Evolutionary conservation across 441 rosid species (phyloP).

Genomic region (Populus tomentosa): DNA sequence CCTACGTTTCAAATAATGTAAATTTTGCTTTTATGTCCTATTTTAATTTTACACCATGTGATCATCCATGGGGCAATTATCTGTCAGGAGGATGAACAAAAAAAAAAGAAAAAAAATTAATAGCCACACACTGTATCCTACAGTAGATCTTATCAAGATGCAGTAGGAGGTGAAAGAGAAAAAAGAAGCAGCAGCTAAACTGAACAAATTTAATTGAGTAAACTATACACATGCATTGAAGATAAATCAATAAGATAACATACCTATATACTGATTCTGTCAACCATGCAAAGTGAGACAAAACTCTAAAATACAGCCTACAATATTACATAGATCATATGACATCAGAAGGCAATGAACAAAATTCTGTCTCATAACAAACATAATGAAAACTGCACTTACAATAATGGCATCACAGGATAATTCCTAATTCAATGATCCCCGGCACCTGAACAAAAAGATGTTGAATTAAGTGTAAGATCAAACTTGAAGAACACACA

Average conservation of each 20-base stretch:
- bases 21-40: too few relatives aligned
- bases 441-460: conserved; percentile 69
- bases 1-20: too few relatives aligned
- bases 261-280: background rate
- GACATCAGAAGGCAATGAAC: background rate
- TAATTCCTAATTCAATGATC: conserved; percentile 75
- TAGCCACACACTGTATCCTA: too few relatives aligned
- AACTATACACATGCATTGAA: background rate
- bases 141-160: too few relatives aligned
- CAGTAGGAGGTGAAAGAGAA: too few relatives aligned
- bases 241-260: background rate
- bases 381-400: conserved; percentile 15
- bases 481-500: background rate
- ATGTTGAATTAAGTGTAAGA: conserved; percentile 6
- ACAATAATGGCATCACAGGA: conserved; percentile 24
- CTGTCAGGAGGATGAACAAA: too few relatives aligned
- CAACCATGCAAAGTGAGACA: background rate
- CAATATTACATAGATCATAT: conserved; percentile 1
- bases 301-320: conserved; percentile 12
- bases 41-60: too few relatives aligned
- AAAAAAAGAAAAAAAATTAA: too few relatives aligned
- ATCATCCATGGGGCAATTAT: too few relatives aligned
- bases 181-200: too few relatives aligned
- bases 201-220: too few relatives aligned
- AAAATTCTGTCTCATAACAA: conserved; percentile 8